These are phyloP conservation scores for Westerdykella aurantiaca DNA, from an alignment of 2,329 filamentous ascomycete species.

Conservation along the genomic window DNA sequence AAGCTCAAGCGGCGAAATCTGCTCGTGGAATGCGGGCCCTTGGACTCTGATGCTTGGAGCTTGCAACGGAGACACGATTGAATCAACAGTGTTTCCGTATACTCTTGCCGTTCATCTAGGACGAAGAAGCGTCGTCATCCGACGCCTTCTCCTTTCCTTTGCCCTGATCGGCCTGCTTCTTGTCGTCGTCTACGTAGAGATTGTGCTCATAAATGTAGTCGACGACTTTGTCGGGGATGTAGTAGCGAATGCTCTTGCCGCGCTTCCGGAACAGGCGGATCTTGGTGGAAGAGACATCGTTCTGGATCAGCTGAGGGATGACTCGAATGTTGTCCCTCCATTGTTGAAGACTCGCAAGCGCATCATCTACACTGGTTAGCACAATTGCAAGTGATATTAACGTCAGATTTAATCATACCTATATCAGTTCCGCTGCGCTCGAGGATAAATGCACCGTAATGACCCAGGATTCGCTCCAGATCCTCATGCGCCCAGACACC, in stretches of 20 bases:
- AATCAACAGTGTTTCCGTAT: no score
- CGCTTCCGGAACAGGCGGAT: slow-evolving; percentile 64
- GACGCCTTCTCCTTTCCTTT: slow-evolving; percentile 30
- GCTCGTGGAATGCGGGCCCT: no score
- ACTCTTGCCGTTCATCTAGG: slow-evolving; percentile 6
- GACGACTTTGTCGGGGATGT: slow-evolving; percentile 36
- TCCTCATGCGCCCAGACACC: slow-evolving; percentile 76
- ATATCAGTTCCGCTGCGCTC: slow-evolving; percentile 85
- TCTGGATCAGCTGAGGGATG: slow-evolving; percentile 81
- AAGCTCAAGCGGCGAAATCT: no score
- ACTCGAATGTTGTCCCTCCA: slow-evolving; percentile 85
- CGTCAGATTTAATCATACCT: slow-evolving; percentile 14
- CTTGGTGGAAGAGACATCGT: slow-evolving; percentile 76
- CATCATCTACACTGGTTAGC: slow-evolving; percentile 54
- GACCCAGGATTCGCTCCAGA: slow-evolving; percentile 78
- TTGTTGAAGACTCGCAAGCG: slow-evolving; percentile 70
- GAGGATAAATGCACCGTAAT: slow-evolving; percentile 80
- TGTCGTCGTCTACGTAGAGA: slow-evolving; percentile 36
- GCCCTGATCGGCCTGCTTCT: slow-evolving; percentile 32
- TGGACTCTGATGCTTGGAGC: no score
- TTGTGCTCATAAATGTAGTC: slow-evolving; percentile 39
- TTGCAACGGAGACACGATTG: no score
- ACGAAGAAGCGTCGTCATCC: slow-evolving; percentile 12
- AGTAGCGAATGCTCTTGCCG: slow-evolving; percentile 39
- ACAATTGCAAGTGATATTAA: background rate